Evolutionary conservation across 1,139 yeast genomes (phyloP), one percentile per base, ranked within the genome.

Genomic region (Diutina ranongensis): DNA sequence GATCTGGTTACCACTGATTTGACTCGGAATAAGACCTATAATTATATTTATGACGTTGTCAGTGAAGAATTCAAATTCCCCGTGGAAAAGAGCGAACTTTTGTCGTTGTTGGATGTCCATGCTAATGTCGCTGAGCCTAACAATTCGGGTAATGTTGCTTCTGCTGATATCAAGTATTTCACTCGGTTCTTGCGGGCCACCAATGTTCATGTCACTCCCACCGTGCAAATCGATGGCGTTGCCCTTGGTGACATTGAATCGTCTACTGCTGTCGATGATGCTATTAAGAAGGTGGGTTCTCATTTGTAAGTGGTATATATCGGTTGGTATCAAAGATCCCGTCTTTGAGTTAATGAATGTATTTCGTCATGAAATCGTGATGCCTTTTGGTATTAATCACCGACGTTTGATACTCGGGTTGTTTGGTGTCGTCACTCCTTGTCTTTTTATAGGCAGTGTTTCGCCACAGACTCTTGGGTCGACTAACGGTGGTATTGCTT

Each of bases 161-260:
- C 75, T 4, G 66, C 59, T 28, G 94, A 85, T 55, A 57, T 83
- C 51, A 87, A 85, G 63, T 82, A 81, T 55, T 85, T 84, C 57
- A 74, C 88, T 31, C 73, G 78, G 57, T 77, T 77, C 57, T 79
- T 80, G 46, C 75, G 96, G 57, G 86, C 85, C 49, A 78, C 80
- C 40, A 87, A 94, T 34, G 76, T 84, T 40, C 95, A 87, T 58
- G 80, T 83, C 25, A 83, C 94, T 2, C 97, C 97, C n/a, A 80
- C 94, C 1, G 82, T 85, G 15, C 64, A 76, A 31, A 64, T 87
- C 45, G 76, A 86, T 57, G 95, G 95, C 7, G 42, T 38, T 4
- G 9, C 9, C 15, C 13, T 38, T 8, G 32, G 31, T 15, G 42
- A 25, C 20, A 38, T 38, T 15, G 42, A 38, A 10, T 25, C 28